These are phyloP conservation scores for Nicotiana paniculata DNA, from an alignment of 257 asterid species.

Conservation along the genomic window DNA sequence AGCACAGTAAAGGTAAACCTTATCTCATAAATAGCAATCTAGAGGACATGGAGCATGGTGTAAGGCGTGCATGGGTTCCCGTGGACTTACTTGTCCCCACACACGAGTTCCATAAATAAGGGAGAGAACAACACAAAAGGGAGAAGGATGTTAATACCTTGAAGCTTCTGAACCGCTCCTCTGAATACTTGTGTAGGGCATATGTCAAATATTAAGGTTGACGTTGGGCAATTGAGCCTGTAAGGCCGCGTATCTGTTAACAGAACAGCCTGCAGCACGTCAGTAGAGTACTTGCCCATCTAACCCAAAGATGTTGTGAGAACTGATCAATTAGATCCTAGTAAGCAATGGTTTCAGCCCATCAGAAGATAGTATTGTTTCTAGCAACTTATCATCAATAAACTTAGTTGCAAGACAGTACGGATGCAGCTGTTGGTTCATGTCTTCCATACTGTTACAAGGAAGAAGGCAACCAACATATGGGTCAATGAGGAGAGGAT, in stretches of 20 bases:
- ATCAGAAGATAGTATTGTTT: constrained; percentile 29
- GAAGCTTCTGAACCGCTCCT: constrained; percentile 45
- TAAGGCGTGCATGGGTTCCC: background rate
- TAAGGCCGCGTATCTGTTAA: constrained; percentile 82
- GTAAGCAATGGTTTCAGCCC: constrained; percentile 27
- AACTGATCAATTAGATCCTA: constrained; percentile 1
- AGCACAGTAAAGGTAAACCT: background rate
- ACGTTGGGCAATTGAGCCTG: constrained; percentile 71
- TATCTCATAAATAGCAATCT: background rate
- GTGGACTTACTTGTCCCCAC: background rate
- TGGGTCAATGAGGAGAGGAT: constrained; percentile 70
- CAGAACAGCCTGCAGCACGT: constrained; percentile 59
- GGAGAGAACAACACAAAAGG: background rate
- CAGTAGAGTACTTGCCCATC: constrained; percentile 16
- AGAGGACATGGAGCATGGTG: background rate
- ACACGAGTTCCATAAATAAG: background rate
- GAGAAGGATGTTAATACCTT: constrained; percentile 34
- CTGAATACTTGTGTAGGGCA: constrained; percentile 52
- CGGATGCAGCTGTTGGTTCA: constrained; percentile 28
- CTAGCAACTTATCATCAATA: constrained; percentile 62
- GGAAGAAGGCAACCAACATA: constrained; percentile 67
- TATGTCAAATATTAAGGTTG: constrained; percentile 52
- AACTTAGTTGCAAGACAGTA: constrained; percentile 76
- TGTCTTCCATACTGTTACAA: constrained; percentile 21
- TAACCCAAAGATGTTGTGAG: background rate